phyloP scores from a whole-genome alignment of 305 asterid genomes.

The Fraxinus paxiana region DNA sequence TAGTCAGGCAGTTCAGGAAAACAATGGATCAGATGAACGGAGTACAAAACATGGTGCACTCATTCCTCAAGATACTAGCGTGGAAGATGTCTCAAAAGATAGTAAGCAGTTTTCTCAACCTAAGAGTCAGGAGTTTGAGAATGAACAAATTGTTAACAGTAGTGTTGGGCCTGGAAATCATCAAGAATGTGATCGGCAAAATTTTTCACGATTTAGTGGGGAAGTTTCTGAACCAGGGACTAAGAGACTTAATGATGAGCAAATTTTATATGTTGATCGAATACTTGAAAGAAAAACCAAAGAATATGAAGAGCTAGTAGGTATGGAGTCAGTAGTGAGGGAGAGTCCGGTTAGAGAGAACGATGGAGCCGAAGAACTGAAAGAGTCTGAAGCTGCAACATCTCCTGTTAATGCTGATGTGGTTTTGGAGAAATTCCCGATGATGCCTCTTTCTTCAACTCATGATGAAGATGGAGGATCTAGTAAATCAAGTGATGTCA shows the following conservation, averaged over 20 bases:
- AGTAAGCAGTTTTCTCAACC: conserved; percentile 14
- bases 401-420: conserved; percentile 33
- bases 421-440: conserved; percentile 73
- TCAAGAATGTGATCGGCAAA: conserved; percentile 6
- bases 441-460: conserved; percentile 44
- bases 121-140: conserved; percentile 15
- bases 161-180: conserved; percentile 20
- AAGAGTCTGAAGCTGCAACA: conserved; percentile 27
- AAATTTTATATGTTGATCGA: conserved; percentile 20
- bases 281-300: conserved; percentile 22
- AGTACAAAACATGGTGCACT: conserved; percentile 15
- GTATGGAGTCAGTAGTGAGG: conserved; percentile 19
- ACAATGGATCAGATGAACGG: conserved; percentile 21
- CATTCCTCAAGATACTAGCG: conserved; percentile 19
- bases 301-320: conserved; percentile 26
- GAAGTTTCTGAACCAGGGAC: not conserved
- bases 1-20: conserved; percentile 18
- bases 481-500: conserved; percentile 25
- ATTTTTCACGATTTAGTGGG: not conserved
- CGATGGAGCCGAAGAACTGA: conserved; percentile 30
- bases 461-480: conserved; percentile 34
- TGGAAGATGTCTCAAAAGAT: conserved; percentile 25
- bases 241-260: conserved; percentile 21
- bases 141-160: conserved; percentile 29
- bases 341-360: conserved; percentile 29